A percentile compares a stretch with the other conserved stretches of the same genome.
Evolutionary conservation across 176 grass and related monocot species (phyloP).

Genomic region (Carex parvula): DNA sequence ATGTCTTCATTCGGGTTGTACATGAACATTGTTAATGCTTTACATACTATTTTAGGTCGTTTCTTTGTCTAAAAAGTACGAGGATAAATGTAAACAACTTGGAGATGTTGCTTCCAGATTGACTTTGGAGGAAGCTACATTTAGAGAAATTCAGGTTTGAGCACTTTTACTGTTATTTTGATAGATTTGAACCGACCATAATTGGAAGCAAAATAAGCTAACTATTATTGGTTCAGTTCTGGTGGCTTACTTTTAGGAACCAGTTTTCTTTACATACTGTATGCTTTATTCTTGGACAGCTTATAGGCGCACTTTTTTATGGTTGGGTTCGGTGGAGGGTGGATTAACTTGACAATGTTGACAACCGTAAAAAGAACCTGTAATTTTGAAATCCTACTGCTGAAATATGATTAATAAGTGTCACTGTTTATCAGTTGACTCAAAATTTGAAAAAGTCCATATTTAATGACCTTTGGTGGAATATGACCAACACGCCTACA

Average conservation of each 20-base stretch:
- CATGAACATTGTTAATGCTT: background rate
- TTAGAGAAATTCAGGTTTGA: constrained; percentile 82
- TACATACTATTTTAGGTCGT: constrained; percentile 55
- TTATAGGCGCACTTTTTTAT: background rate
- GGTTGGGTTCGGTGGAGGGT: background rate
- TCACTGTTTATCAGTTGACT: background rate
- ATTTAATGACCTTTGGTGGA: constrained; percentile 1
- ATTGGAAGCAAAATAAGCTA: background rate
- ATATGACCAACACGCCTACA: background rate
- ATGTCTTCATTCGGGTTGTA: background rate
- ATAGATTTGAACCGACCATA: background rate
- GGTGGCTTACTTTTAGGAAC: background rate
- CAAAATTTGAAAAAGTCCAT: background rate
- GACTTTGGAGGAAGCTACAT: constrained; percentile 96
- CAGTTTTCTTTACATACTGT: background rate
- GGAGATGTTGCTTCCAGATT: constrained; percentile 91
- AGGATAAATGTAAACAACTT: constrained; percentile 88
- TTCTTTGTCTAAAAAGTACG: constrained; percentile 78
- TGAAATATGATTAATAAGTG: background rate
- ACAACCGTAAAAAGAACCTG: background rate
- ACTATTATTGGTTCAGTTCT: background rate
- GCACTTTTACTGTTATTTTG: background rate
- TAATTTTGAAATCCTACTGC: background rate
- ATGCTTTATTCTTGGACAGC: background rate
- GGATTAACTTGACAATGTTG: background rate